Conservation (phyloP, 352 stramenopile genomes). For the Globisporangium spinosum region DNA sequence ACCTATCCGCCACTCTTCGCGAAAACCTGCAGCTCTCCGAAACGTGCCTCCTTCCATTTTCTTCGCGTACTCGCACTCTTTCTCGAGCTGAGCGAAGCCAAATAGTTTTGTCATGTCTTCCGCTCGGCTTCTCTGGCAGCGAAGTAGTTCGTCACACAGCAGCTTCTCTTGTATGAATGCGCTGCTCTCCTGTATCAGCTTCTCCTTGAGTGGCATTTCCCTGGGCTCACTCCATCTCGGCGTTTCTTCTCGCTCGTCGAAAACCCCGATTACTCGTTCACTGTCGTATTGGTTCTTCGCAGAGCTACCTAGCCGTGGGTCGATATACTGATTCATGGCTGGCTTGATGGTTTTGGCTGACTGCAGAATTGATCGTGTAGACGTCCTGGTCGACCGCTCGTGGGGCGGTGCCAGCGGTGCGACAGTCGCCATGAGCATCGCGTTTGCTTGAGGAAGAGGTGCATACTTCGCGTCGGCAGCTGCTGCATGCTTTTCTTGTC, state of each 20-base stretch:
- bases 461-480: too few species aligned
- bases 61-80: not conserved
- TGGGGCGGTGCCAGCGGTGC: not conserved
- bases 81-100: not conserved
- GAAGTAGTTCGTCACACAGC: constrained; percentile 36
- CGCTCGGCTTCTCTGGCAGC: constrained; percentile 28
- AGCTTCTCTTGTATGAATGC: constrained; percentile 23
- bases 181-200: constrained; percentile 9
- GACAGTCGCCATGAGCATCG: not conserved
- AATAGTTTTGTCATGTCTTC: constrained; percentile 29
- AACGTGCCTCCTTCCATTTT: constrained; percentile 13
- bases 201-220: not conserved
- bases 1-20: constrained; percentile 44
- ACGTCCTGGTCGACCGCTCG: not conserved
- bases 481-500: not conserved
- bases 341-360: constrained; percentile 1
- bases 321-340: not conserved
- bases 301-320: not conserved
- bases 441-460: not conserved
- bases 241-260: constrained; percentile 11
- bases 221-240: not conserved
- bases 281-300: not conserved
- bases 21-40: constrained; percentile 18
- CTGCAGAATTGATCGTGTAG: constrained; percentile 2
- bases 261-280: not conserved